Evolutionary conservation across 2,329 filamentous ascomycete genomes (phyloP), one percentile per base, ranked within the genome.

Genomic region (Fusarium palustre): DNA sequence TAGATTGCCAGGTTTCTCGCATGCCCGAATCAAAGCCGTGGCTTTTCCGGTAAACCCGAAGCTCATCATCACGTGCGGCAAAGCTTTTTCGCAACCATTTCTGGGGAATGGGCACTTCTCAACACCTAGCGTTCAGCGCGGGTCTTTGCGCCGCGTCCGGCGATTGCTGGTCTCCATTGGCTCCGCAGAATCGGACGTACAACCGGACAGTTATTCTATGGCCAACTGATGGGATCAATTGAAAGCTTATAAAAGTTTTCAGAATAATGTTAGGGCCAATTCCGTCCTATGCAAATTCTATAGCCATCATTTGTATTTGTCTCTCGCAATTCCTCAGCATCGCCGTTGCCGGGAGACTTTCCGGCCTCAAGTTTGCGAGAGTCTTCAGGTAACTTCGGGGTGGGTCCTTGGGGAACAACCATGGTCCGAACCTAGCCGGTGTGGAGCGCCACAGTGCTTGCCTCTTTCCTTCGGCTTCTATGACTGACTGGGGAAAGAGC

Each of bases 401-500:
- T 70, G 64, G 68, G 56, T 42, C 68, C 15, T 43, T 49, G 43
- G 69, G 75, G 75, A 72, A 69, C 57, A 75, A 75, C 64, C 61
- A 76, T 78, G 67, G 66, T 73, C 77, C 77, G 77, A 70, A 59
- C 60, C 66, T 70, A 76, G 65, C 66, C 71, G 69, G 69, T 64
- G 75, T 75, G 72, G 74, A 65, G 67, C 66, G 53, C 62, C 66
- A 65, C 61, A 58, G 62, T 74, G 72, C 73, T 79, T 76, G 76
- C 76, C 75, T 77, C 76, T 76, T 82, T 82, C 81, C 79, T 76
- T 80, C 74, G 77, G 79, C 77, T 82, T 82, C 80, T 79, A 81
- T 77, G 79, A 75, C 75, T 70, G 72, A 70, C 71, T 53, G 66
- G 74, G 74, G 71, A 72, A 58, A 66, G 67, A 71, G 66, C 71